Evolutionary conservation across 768 basidiomycete species (phyloP), one percentile per base, ranked within the genome.

Genomic region (Podaxis sp.): DNA sequence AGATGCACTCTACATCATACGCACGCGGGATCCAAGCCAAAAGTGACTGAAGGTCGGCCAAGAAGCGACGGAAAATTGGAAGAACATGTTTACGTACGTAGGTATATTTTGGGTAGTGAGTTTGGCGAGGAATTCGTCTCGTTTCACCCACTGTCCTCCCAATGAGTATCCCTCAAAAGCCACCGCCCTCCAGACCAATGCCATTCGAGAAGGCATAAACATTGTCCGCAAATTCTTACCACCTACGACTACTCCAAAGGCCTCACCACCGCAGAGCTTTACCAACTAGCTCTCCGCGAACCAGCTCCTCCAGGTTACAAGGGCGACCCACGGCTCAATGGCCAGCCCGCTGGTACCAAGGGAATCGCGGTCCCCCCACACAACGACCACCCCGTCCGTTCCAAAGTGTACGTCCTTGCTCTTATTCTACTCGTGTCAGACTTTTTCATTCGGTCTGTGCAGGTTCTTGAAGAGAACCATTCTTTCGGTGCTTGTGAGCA

Each of bases 241-340:
- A 55, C 54, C 19, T 17, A 40, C 33, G 57, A 59, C 49, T 37
- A 22, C 46, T 38, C 74, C 0, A 65, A 70, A 9, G 77, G 78
- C 40, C 68, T 76, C 63, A 76, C 76, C 12, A 77, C 77, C 2
- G 68, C 71, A 11, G 75, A 79, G 58, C 67, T 82, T 11, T 79
- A 70, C 71, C 67, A 75, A n/a, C 66, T 79, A 36, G 70, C 76
- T 2, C 43, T 72, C 27, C 64, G 71, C 41, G 67, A 77, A 49
- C 66, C 72, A 22, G 61, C 73, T 3, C 70, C 75, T 9, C 9
- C 65, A n/a, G 63, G 61, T 63, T 79, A 75, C 65, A 36, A 69
- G 33, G 66, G 71, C 38, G 65, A 57, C 51, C 55, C 33, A 29
- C 17, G 55, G 38, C 49, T 56, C 57, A 11, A 19, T 33, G 22